A percentile compares a stretch with the other conserved stretches of the same genome.
Evolutionary conservation across 192 early-diverging fungal genomes (phyloP).

Genomic region (Entophlyctis helioformis): DNA sequence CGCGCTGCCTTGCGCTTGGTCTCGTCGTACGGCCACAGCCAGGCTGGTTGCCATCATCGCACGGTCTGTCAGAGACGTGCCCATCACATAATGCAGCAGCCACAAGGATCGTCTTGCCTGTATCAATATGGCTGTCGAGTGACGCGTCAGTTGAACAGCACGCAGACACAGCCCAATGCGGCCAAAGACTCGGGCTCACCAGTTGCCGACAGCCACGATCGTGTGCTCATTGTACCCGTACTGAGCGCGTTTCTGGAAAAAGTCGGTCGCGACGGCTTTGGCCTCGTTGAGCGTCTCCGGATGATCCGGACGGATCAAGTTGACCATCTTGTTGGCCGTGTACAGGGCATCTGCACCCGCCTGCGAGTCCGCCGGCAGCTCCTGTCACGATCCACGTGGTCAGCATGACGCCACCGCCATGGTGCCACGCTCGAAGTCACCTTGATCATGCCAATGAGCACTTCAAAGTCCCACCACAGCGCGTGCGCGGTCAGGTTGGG

Average conservation of each 20-base stretch:
- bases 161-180: too few relatives aligned
- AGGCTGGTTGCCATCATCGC: slow-evolving; percentile 39
- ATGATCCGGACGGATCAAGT: slow-evolving; percentile 47
- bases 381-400: slow-evolving; percentile 6
- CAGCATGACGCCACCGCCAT: neutral
- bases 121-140: slow-evolving; percentile 54
- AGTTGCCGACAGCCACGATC: slow-evolving; percentile 85
- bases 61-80: neutral
- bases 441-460: slow-evolving; percentile 58
- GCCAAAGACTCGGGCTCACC: slow-evolving; percentile 9
- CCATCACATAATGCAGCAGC: neutral
- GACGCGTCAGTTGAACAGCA: neutral
- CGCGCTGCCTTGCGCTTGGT: slow-evolving; percentile 75
- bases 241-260: slow-evolving; percentile 50
- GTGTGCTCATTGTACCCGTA: slow-evolving; percentile 45
- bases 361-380: slow-evolving; percentile 55
- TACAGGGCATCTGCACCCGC: slow-evolving; percentile 69
- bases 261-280: slow-evolving; percentile 41
- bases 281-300: slow-evolving; percentile 22
- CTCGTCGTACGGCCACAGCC: slow-evolving; percentile 97
- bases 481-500: slow-evolving; percentile 57
- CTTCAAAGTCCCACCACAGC: slow-evolving; percentile 64
- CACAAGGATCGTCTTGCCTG: slow-evolving; percentile 9
- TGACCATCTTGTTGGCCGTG: slow-evolving; percentile 69
- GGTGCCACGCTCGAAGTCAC: slow-evolving; percentile 2